Percentiles rank a stretch among this genome's conserved stretches.
These are phyloP conservation scores for Paramecium caudatum DNA, from an alignment of 73 alveolate genomes.

Conservation along the genomic window DNA sequence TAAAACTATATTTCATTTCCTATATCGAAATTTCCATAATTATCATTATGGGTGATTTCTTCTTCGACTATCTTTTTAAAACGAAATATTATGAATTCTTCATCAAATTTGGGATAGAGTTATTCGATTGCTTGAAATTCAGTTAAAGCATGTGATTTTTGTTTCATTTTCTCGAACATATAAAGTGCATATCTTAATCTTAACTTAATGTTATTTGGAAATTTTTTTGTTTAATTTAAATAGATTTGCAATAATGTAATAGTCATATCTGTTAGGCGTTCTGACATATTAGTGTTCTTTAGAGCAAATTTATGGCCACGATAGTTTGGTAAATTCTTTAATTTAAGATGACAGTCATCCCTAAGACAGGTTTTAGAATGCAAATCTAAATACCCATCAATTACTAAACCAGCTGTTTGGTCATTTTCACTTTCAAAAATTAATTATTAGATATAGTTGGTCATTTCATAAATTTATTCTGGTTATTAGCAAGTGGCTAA, in stretches of 20 bases:
- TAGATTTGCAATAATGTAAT: slow-evolving; percentile 4
- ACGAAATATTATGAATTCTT: slow-evolving; percentile 57
- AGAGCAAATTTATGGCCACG: slow-evolving; percentile 16
- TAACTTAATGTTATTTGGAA: slow-evolving; percentile 44
- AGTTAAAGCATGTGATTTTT: slow-evolving; percentile 30
- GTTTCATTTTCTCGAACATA: slow-evolving; percentile 63
- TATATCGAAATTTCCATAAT: slow-evolving; percentile 53
- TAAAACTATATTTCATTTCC: slow-evolving; percentile 51
- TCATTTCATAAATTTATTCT: background rate
- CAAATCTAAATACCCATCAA: slow-evolving; percentile 62
- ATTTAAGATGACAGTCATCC: slow-evolving; percentile 72
- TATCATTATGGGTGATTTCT: slow-evolving; percentile 33
- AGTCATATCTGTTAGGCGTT: background rate
- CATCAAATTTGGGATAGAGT: slow-evolving; percentile 63
- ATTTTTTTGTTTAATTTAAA: slow-evolving; percentile 57
- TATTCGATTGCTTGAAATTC: slow-evolving; percentile 47
- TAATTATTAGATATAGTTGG: background rate
- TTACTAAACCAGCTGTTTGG: background rate
- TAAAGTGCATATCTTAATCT: slow-evolving; percentile 65
- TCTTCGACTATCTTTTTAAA: slow-evolving; percentile 65
- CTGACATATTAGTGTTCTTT: slow-evolving; percentile 17
- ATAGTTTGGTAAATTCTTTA: slow-evolving; percentile 4
- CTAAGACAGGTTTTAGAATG: slow-evolving; percentile 64
- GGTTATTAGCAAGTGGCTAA: background rate
- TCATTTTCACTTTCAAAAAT: background rate